These are phyloP conservation scores for Metschnikowia lochheadii DNA, from an alignment of 805 yeast genomes.

Conservation along the genomic window DNA sequence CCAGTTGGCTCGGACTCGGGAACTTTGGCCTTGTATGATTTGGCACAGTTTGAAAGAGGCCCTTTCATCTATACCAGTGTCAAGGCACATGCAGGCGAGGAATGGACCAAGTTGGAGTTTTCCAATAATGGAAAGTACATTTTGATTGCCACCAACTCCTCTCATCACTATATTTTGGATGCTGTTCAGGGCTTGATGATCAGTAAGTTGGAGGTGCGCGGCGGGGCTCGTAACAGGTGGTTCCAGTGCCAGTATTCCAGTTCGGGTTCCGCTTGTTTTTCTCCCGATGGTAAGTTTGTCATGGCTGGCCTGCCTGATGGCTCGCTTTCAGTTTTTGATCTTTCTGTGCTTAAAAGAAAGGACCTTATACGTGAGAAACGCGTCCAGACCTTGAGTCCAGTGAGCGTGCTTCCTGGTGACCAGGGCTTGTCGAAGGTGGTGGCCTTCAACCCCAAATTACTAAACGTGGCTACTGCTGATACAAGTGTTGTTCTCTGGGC, in stretches of 20 bases:
- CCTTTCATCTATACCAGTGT: slow-evolving; percentile 42
- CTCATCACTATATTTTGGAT: slow-evolving; percentile 59
- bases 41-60: slow-evolving; percentile 51
- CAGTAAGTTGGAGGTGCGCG: slow-evolving; percentile 23
- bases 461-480: slow-evolving; percentile 51
- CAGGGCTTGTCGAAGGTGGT: slow-evolving; percentile 45
- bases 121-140: slow-evolving; percentile 71
- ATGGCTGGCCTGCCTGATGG: slow-evolving; percentile 28
- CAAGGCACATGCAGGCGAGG: slow-evolving; percentile 20
- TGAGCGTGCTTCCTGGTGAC: slow-evolving; percentile 19
- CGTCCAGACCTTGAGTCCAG: slow-evolving; percentile 22
- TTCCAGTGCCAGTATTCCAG: slow-evolving; percentile 30
- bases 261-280: slow-evolving; percentile 32
- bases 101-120: slow-evolving; percentile 69
- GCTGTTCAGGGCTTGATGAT: slow-evolving; percentile 59
- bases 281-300: slow-evolving; percentile 40
- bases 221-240: slow-evolving; percentile 14
- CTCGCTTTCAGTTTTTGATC: slow-evolving; percentile 29
- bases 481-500: slow-evolving; percentile 36
- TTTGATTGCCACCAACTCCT: slow-evolving; percentile 52
- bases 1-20: slow-evolving; percentile 12
- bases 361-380: slow-evolving; percentile 9
- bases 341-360: slow-evolving; percentile 20
- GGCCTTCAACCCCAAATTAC: slow-evolving; percentile 57
- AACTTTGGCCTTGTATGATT: slow-evolving; percentile 52